Conservation (phyloP, 1,284 basidiomycete genomes). For the Ceratobasidium sp. region DNA sequence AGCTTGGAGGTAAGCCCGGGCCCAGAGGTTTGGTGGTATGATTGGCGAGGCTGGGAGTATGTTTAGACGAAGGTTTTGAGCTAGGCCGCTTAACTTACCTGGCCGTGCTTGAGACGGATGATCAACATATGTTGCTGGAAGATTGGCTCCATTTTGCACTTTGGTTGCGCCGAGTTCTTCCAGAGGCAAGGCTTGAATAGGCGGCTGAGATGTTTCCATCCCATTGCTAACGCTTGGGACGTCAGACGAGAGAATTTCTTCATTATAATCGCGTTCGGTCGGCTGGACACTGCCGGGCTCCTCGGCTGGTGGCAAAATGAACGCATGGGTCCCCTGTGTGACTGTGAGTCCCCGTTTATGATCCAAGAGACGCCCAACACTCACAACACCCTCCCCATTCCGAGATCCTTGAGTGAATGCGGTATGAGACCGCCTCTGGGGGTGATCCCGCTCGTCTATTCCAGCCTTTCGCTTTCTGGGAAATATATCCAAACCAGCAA, state of each 20-base stretch:
- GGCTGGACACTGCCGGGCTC: neutral
- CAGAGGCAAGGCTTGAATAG: neutral
- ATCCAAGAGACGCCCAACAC: neutral
- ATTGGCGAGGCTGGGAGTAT: neutral
- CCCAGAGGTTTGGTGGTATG: slow-evolving; percentile 34
- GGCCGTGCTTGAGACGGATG: neutral
- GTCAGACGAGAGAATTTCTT: slow-evolving; percentile 33
- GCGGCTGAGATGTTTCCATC: neutral
- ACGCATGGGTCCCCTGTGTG: neutral
- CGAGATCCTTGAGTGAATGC: neutral
- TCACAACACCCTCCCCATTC: slow-evolving; percentile 12
- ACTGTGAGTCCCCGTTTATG: neutral
- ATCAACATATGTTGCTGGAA: neutral
- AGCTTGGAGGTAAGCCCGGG: slow-evolving; percentile 19
- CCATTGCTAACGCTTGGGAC: slow-evolving; percentile 2
- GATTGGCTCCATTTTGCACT: neutral
- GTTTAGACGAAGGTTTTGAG: neutral
- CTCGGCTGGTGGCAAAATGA: slow-evolving; percentile 1
- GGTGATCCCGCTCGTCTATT: neutral
- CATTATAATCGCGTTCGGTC: neutral
- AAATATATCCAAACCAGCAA: slow-evolving; percentile 17
- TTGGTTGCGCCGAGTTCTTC: neutral
- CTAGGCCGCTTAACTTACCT: neutral
- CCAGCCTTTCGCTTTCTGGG: slow-evolving; percentile 31
- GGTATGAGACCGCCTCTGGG: neutral